Evolutionary conservation across 208 protist genomes (phyloP).

Genomic region (Wallacemonas collosoma): DNA sequence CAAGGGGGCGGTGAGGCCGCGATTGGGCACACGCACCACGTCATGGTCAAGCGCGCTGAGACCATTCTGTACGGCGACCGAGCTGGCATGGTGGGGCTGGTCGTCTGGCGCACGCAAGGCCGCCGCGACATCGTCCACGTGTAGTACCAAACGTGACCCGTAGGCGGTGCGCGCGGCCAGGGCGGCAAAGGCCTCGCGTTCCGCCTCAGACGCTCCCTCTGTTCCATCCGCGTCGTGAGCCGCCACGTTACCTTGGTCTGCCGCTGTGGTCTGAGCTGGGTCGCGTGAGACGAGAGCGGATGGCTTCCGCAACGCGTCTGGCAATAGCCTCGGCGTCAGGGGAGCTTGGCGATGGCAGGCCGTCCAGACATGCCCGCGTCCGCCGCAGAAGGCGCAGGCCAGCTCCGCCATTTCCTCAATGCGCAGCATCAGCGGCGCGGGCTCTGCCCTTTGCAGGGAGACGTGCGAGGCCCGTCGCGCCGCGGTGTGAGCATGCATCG

Average conservation of each 20-base stretch:
- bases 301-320: too few relatives aligned
- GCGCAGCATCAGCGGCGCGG: constrained; percentile 8
- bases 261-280: not conserved
- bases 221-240: not conserved
- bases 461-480: too few relatives aligned
- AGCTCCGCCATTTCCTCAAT: constrained; percentile 29
- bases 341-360: constrained; percentile 8
- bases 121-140: constrained; percentile 25
- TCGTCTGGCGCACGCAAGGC: constrained; percentile 7
- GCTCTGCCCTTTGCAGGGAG: too few relatives aligned
- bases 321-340: not conserved
- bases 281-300: not conserved
- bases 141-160: not conserved
- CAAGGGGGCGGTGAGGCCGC: constrained; percentile 42
- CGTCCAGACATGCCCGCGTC: constrained; percentile 28
- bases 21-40: constrained; percentile 56
- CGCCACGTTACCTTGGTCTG: not conserved
- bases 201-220: not conserved
- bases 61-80: not conserved
- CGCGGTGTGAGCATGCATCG: too few relatives aligned
- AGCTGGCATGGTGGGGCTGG: too few relatives aligned
- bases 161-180: not conserved
- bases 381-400: constrained; percentile 31
- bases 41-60: constrained; percentile 2
- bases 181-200: not conserved